phyloP scores from a whole-genome alignment of 371 early-diverging fungal genomes.

The Syncephalastrum racemosum region DNA sequence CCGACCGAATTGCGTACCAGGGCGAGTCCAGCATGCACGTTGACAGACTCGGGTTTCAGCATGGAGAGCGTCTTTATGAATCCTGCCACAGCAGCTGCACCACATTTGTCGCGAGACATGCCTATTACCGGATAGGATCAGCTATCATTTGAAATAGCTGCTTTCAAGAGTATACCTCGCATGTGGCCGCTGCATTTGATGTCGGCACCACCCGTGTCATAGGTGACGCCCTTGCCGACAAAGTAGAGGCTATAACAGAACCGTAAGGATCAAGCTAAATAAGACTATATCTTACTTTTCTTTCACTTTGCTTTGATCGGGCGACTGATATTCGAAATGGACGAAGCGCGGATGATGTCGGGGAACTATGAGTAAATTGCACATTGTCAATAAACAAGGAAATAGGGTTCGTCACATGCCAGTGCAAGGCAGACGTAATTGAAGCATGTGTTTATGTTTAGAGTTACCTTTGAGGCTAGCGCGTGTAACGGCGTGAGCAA shows the following conservation, averaged over 20 bases:
- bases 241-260: conserved; percentile 64
- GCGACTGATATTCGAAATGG: conserved; percentile 75
- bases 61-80: conserved; percentile 72
- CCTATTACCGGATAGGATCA: conserved; percentile 12
- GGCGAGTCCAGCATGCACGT: conserved; percentile 72
- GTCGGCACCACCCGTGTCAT: conserved; percentile 90
- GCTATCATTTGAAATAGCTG: background rate
- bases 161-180: conserved; percentile 52
- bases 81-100: conserved; percentile 86
- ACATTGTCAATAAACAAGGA: background rate
- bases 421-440: no score
- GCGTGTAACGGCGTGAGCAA: conserved; percentile 82
- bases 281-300: conserved; percentile 64
- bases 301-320: conserved; percentile 72
- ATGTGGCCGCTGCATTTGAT: conserved; percentile 83
- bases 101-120: conserved; percentile 92
- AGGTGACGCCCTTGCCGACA: conserved; percentile 91
- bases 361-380: conserved; percentile 40
- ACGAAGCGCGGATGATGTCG: conserved; percentile 81
- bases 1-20: conserved; percentile 85
- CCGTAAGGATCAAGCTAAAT: background rate
- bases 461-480: conserved; percentile 64
- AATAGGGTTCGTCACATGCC: background rate
- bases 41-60: conserved; percentile 64
- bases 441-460: background rate